These are phyloP conservation scores for Apophysomyces trapeziformis DNA, from an alignment of 371 early-diverging fungal species.

Conservation along the genomic window DNA sequence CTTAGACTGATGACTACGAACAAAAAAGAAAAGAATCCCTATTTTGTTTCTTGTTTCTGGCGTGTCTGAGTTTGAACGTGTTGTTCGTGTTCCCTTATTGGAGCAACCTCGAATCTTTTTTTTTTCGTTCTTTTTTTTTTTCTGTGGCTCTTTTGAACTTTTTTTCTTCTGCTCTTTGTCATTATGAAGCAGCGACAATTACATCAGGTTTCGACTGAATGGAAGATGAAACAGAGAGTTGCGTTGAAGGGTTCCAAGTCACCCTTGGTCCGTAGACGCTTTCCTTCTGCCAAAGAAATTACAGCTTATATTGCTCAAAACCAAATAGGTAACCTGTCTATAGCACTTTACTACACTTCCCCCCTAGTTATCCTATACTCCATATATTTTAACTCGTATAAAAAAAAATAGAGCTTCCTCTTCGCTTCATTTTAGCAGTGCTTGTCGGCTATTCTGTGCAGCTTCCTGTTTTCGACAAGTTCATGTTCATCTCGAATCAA, in stretches of 20 bases:
- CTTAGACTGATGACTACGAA: not conserved
- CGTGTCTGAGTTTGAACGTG: conserved; percentile 10
- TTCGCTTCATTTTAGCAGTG: conserved; percentile 33
- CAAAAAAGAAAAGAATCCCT: not conserved
- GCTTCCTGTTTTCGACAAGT: conserved; percentile 49
- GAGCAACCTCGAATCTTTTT: not conserved
- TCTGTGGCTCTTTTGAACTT: too few relatives aligned
- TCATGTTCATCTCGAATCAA: conserved; percentile 53
- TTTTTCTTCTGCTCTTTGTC: not conserved
- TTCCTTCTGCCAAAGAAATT: conserved; percentile 1
- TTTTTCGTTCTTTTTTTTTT: not conserved
- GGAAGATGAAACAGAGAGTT: conserved; percentile 11
- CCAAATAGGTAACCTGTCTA: conserved; percentile 18
- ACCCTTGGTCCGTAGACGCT: not conserved
- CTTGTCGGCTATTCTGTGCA: conserved; percentile 37
- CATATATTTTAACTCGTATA: not conserved
- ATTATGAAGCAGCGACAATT: conserved; percentile 13
- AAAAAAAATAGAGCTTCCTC: conserved; percentile 32
- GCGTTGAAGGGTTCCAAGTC: not conserved
- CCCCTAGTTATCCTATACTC: too few relatives aligned
- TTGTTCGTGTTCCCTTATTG: not conserved
- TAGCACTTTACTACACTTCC: not conserved
- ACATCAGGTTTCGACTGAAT: conserved; percentile 4
- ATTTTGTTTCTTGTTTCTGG: conserved; percentile 11
- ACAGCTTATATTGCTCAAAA: conserved; percentile 39